Evolutionary conservation across 805 yeast species (phyloP), one percentile per base, ranked within the genome.

Genomic region (Tetrapisispora taiwanensis): DNA sequence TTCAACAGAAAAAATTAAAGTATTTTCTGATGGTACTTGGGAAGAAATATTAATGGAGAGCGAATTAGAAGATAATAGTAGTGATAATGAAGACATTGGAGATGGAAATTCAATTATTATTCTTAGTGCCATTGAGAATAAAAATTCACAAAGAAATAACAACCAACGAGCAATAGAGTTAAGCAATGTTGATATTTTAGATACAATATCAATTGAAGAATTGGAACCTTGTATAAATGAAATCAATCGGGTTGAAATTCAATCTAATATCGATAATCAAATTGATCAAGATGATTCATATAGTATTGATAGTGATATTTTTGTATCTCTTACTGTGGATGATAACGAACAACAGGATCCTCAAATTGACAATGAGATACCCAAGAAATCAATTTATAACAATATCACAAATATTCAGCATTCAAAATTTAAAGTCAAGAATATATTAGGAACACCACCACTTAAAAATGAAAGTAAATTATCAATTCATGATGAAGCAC

Each of bases 21-120:
- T 42, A 7, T 42, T 30, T 26, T 36, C 41, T 10, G 45, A 42
- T 42, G 45, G 45, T 17, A 30, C 37, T 8, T 42, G 45, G 45
- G 45, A 42, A 42, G 41, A 42, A 24, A 35, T 41, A n/a, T 7
- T 36, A 3, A 45, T 26, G 7, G 26, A 8, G 12, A 13, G 7
- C 15, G 30, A 39, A 8, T 30, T 30, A 3, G 30, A 24, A 9
- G 22, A 17, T 24, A 12, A 24, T 27, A 8, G 3, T 7, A 26
- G 33, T 27, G 4, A 26, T 18, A 9, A 18, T 6, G 19, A 15
- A 10, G 34, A 15, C 5, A 31, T 7, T n/a, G 19, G 8, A 7
- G 31, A 28, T 2, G 24, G 10, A 17, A 15, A 34, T 7, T 34
- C 37, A 13, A n/a, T 34, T 6, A 20, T 34, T 20, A 34, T 34